These are phyloP conservation scores for Hymenochaete sp. DNA, from an alignment of 1,284 basidiomycete species.

Conservation along the genomic window DNA sequence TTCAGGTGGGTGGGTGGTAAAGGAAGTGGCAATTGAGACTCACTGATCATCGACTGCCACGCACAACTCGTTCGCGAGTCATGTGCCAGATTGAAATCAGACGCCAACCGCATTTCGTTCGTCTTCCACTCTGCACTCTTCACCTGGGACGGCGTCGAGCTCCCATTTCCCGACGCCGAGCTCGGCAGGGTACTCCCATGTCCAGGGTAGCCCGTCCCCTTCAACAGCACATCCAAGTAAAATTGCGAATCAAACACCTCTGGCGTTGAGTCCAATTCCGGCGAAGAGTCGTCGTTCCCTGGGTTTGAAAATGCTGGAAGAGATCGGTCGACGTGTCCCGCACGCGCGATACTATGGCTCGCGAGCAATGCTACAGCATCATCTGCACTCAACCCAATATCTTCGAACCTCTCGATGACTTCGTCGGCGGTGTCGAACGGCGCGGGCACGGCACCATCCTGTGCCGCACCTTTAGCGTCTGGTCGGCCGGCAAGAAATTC, in stretches of 20 bases:
- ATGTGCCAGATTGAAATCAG: constrained; percentile 18
- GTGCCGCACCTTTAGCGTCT: constrained; percentile 17
- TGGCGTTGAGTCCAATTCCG: constrained; percentile 17
- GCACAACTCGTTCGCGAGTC: constrained; percentile 17
- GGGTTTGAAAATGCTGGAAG: too few species aligned
- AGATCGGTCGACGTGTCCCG: constrained; percentile 12
- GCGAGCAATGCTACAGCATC: constrained; percentile 18
- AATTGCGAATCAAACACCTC: constrained; percentile 18
- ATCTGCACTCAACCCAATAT: constrained; percentile 18
- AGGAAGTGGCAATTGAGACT: background rate
- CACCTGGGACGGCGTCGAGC: constrained; percentile 11
- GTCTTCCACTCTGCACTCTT: constrained; percentile 6
- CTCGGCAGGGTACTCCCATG: too few species aligned
- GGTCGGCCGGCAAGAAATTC: constrained; percentile 19
- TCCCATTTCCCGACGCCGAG: too few species aligned
- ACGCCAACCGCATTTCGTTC: constrained; percentile 19
- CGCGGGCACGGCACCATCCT: constrained; percentile 13
- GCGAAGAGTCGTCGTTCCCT: too few species aligned
- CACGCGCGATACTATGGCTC: constrained; percentile 18
- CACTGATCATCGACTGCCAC: constrained; percentile 19
- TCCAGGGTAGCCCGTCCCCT: constrained; percentile 16
- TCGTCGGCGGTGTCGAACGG: constrained; percentile 14
- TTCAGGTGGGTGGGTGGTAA: background rate
- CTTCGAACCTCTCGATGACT: constrained; percentile 16
- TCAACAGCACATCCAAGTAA: constrained; percentile 19